Percentiles rank a stretch among this genome's conserved stretches.
These are phyloP conservation scores for Trichoderma atrobrunneum DNA, from an alignment of 2,329 filamentous ascomycete genomes.

Conservation along the genomic window DNA sequence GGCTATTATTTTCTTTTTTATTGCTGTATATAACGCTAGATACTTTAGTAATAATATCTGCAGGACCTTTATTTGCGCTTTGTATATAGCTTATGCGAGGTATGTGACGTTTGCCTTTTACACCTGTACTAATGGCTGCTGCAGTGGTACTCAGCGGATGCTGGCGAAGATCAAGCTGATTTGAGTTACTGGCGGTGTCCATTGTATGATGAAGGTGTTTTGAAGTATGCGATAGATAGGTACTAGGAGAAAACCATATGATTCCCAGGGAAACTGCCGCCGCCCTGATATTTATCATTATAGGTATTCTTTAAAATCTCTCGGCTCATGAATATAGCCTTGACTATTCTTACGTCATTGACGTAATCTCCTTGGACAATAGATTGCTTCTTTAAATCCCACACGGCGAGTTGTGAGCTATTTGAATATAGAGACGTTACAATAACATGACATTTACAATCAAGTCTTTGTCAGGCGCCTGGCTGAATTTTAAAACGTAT, in stretches of 20 bases:
- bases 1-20: slow-evolving; percentile 7
- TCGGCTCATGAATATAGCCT: too few relatives aligned
- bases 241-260: not conserved
- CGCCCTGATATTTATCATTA: not conserved
- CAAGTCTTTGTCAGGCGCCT: too few relatives aligned
- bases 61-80: slow-evolving; percentile 12
- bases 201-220: not conserved
- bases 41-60: slow-evolving; percentile 17
- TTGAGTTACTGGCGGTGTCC: not conserved
- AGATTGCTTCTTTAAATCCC: too few relatives aligned
- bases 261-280: not conserved
- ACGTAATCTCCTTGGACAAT: too few relatives aligned
- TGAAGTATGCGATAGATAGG: not conserved
- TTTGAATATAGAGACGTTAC: too few relatives aligned
- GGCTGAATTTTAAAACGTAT: too few relatives aligned
- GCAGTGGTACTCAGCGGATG: slow-evolving; percentile 4
- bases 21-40: not conserved
- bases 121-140: not conserved
- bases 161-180: not conserved
- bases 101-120: not conserved
- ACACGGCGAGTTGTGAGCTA: too few relatives aligned
- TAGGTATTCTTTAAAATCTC: too few relatives aligned
- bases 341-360: too few relatives aligned
- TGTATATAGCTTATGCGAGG: slow-evolving; percentile 14
- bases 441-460: too few relatives aligned